Evolutionary conservation across 345 rosid genomes (phyloP), one percentile per base, ranked within the genome.

Genomic region (Bruguiera parviflora): DNA sequence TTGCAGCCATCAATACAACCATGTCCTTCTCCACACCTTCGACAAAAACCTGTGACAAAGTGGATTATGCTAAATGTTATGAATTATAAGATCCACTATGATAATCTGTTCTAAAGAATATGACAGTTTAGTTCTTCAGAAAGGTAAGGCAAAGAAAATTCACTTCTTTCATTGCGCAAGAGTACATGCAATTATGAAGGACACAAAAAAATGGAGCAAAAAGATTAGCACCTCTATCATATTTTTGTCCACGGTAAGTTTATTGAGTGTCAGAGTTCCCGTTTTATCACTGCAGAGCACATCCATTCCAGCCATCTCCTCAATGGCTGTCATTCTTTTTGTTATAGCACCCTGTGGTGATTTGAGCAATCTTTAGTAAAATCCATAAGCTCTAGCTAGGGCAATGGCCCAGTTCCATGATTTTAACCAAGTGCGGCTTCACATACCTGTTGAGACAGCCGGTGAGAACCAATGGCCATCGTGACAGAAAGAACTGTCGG

Each of bases 221-320:
- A 55, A 55, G 28, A 57, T 19, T 37, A 57, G 56, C 61, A 88
- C 96, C 96, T 93, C 98, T n/a, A 93, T 85, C 63, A 89, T 69
- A 77, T 66, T 78, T 63, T 86, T 86, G 70, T 93, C 98, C 32
- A 92, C 96, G 1, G 98, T 85, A 25, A 92, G 92, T 79, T 92
- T 92, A 86, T 92, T 92, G 18, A 90, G 93, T 24, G 98, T 92
- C 56, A 87, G 80, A 72, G 98, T 92, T 74, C 98, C 93, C 0
- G 96, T 92, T 83, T 92, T 93, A 78, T 93, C 98, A 76, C 98
- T 90, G 73, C 98, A 92, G 22, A 92, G 76, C 73, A 92, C 96
- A 86, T 92, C 98, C 98, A 92, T 92, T 25, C 98, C 98, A 2
- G 96, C 96, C 98, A 92, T 92, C 81, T 92, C 98, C 81, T 90